Conservation (phyloP, 139 green algal genomes). For the Micractinium conductrix region DNA sequence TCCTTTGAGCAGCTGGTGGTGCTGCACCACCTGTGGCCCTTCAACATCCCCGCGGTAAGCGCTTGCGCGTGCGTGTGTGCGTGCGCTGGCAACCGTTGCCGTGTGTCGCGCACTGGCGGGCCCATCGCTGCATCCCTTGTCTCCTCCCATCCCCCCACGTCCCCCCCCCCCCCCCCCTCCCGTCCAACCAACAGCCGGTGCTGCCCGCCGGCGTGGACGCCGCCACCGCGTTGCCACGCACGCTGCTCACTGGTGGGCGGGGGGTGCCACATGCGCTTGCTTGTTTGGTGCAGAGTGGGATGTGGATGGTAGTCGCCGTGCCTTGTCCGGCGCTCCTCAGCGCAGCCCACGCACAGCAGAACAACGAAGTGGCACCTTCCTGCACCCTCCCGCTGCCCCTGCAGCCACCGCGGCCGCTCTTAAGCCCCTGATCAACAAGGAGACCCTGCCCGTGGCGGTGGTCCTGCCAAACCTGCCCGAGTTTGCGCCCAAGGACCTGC, state of each 20-base stretch:
- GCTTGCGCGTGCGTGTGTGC: too few relatives aligned
- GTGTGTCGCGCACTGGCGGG: neutral
- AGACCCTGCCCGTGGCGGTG: neutral
- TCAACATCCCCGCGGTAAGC: neutral
- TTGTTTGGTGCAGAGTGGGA: too few relatives aligned
- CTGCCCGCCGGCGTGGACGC: neutral
- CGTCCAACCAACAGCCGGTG: neutral
- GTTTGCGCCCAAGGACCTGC: neutral
- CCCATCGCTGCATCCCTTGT: neutral
- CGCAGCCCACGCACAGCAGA: neutral
- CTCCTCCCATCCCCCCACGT: neutral
- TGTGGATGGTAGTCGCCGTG: too few relatives aligned
- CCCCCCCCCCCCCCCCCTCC: neutral
- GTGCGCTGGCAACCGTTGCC: too few relatives aligned
- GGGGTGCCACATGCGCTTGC: neutral
- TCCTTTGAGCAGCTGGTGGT: slow-evolving; percentile 27
- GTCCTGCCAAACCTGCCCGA: slow-evolving; percentile 1
- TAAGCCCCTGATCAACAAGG: slow-evolving; percentile 1
- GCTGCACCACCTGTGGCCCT: slow-evolving; percentile 26
- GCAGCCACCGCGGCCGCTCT: neutral
- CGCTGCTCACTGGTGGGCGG: neutral
- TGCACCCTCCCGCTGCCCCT: too few relatives aligned
- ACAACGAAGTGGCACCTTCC: too few relatives aligned
- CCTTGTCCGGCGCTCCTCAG: neutral
- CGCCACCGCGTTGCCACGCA: neutral